Base-by-base conservation (phyloP, 2,329 filamentous ascomycete species). In the Aspergillus terreus region DNA sequence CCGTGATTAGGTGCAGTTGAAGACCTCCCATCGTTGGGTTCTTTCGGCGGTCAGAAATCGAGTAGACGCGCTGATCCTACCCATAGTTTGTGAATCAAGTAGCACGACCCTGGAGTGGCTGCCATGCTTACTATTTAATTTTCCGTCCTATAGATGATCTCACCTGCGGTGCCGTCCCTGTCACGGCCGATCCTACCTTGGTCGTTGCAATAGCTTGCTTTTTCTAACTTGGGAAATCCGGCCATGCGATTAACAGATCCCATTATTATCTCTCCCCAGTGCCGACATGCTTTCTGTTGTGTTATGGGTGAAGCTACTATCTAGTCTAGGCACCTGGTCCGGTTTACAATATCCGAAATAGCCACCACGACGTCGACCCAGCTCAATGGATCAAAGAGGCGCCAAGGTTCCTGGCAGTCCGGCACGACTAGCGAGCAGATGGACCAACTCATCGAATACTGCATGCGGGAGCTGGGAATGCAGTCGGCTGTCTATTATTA, bases 71-170 rank as follows among this genome's bases (percentile, higher is more conserved):
- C 51, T 27, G 27, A 56, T 49, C 47, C 51, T 53, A 23, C 48
- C 48, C 45, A 55, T 51, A 32, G 48, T 47, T 56, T 32, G 58
- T 59, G 50, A 55, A 50, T 59, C 58, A 53, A 56, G 58, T 63
- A 30, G 52, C 57, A 62, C 60, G 56, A 49, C 56, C 56, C 55
- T 51, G 52, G 54, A 23, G 64, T 68, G 63, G 66, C 62, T 62
- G 64, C 65, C 66, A 69, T 68, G 64, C 61, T 58, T 49, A 57
- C 57, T 49, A 55, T 52, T 44, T 62, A 64, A 60, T 65, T 62
- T 60, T 62, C 59, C 60, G 55, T 49, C 46, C 49, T 47, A 47
- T 53, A 46, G 47, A 33, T 35, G 41, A 35, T 50, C 33, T 46
- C 43, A 21, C 41, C 32, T 45, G 38, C 30, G 17, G 17, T 35